Percentiles rank a stretch among this genome's conserved stretches.
Conservation (phyloP, 192 early-diverging fungal species). For the Entomortierella parvispora region DNA sequence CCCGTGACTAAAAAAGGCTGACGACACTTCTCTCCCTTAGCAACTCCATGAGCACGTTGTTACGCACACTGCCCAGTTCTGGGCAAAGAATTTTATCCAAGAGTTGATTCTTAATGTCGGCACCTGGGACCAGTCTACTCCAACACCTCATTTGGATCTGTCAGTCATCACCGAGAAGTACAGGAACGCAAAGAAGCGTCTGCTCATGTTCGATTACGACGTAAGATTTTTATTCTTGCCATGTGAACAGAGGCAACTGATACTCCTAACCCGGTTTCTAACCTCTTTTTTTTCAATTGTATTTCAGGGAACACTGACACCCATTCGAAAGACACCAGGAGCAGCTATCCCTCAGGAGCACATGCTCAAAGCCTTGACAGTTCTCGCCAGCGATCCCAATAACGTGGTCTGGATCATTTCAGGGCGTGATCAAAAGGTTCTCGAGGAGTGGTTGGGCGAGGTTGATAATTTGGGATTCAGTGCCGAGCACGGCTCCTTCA, state of each 20-base stretch:
- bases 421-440: slow-evolving; percentile 85
- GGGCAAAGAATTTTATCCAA: slow-evolving; percentile 86
- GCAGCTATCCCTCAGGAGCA: slow-evolving; percentile 83
- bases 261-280: no score
- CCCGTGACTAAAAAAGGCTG: neutral
- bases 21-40: slow-evolving; percentile 3
- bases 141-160: slow-evolving; percentile 56
- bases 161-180: slow-evolving; percentile 58
- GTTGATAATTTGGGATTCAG: slow-evolving; percentile 83
- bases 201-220: slow-evolving; percentile 97
- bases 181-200: slow-evolving; percentile 70
- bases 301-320: slow-evolving; percentile 88
- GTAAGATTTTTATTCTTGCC: slow-evolving; percentile 36
- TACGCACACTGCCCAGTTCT: slow-evolving; percentile 84
- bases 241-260: neutral
- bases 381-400: slow-evolving; percentile 76
- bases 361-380: slow-evolving; percentile 80
- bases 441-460: slow-evolving; percentile 87
- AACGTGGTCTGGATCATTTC: slow-evolving; percentile 94
- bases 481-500: slow-evolving; percentile 96
- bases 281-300: neutral
- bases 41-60: slow-evolving; percentile 86
- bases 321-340: slow-evolving; percentile 85
- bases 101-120: slow-evolving; percentile 69
- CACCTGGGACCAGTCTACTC: slow-evolving; percentile 55